Percentiles rank a stretch among this genome's conserved stretches.
Evolutionary conservation across 306 rosid genomes (phyloP).

Genomic region (Vachellia collinsii): DNA sequence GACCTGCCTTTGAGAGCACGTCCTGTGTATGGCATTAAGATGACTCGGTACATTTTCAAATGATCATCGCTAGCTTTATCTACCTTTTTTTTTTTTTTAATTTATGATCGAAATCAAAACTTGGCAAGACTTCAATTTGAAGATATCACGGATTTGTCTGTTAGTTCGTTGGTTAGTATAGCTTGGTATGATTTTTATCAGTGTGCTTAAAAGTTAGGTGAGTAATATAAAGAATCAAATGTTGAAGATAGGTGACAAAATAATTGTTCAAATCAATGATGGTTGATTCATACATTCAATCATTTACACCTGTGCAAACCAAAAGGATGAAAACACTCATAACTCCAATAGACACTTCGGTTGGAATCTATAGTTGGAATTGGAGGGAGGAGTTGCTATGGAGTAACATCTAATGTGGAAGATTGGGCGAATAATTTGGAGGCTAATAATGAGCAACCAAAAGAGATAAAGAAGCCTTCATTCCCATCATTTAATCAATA

Average conservation of each 20-base stretch:
- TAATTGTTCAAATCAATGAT: slow-evolving; percentile 10
- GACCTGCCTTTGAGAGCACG: neutral
- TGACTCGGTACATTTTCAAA: slow-evolving; percentile 16
- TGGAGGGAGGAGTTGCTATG: slow-evolving; percentile 5
- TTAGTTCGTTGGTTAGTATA: neutral
- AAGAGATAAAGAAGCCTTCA: neutral
- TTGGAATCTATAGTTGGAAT: slow-evolving; percentile 8
- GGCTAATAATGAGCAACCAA: neutral
- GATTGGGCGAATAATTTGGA: slow-evolving; percentile 22
- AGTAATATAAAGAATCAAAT: neutral
- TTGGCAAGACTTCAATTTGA: neutral
- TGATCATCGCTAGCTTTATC: neutral
- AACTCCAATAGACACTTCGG: neutral
- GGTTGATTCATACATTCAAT: slow-evolving; percentile 34
- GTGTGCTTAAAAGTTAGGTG: neutral
- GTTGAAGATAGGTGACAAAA: slow-evolving; percentile 3
- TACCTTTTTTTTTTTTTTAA: neutral
- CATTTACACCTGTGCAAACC: slow-evolving; percentile 31
- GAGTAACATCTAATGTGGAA: slow-evolving; percentile 11
- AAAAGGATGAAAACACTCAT: slow-evolving; percentile 29
- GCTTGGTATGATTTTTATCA: neutral
- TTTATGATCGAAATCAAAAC: neutral
- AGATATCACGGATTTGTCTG: neutral
- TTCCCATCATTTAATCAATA: slow-evolving; percentile 15
- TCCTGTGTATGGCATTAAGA: neutral